Evolutionary conservation across 2,329 filamentous ascomycete genomes (phyloP).

Genomic region (Curvularia sp.): DNA sequence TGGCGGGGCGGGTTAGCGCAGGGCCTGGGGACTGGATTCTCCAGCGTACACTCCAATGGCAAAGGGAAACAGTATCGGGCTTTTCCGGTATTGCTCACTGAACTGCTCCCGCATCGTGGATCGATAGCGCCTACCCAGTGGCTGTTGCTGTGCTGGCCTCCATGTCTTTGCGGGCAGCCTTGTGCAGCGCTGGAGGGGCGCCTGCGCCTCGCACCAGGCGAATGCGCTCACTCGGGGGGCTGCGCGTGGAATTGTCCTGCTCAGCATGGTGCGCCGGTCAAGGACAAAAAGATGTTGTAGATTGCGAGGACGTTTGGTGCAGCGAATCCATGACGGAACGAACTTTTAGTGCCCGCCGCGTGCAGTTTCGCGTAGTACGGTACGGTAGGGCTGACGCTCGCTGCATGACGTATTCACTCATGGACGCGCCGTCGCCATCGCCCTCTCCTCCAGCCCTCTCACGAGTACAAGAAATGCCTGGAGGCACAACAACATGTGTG

Average conservation of each 20-base stretch:
- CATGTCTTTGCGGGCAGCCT: slow-evolving; percentile 36
- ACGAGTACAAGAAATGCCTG: slow-evolving; percentile 25
- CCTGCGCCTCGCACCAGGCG: slow-evolving; percentile 37
- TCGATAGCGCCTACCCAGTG: slow-evolving; percentile 36
- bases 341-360: slow-evolving; percentile 41
- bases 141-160: slow-evolving; percentile 38
- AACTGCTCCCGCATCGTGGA: slow-evolving; percentile 39
- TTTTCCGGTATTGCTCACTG: slow-evolving; percentile 46
- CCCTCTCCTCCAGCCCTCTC: slow-evolving; percentile 7
- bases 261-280: slow-evolving; percentile 46
- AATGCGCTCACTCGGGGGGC: slow-evolving; percentile 30
- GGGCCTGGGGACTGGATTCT: not conserved
- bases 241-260: slow-evolving; percentile 42
- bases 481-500: slow-evolving; percentile 64
- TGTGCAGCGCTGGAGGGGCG: slow-evolving; percentile 27
- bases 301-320: slow-evolving; percentile 23
- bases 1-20: slow-evolving; percentile 24
- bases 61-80: slow-evolving; percentile 52
- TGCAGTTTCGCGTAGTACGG: slow-evolving; percentile 31
- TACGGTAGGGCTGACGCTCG: slow-evolving; percentile 34
- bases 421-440: slow-evolving; percentile 25
- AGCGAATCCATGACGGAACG: slow-evolving; percentile 32
- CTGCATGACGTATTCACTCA: slow-evolving; percentile 48
- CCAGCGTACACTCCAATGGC: slow-evolving; percentile 38
- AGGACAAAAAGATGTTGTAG: slow-evolving; percentile 24